Percentiles rank a stretch among this genome's conserved stretches.
Evolutionary conservation across 495 filamentous ascomycete genomes (phyloP).

Genomic region (Penicillium longicatenatum): DNA sequence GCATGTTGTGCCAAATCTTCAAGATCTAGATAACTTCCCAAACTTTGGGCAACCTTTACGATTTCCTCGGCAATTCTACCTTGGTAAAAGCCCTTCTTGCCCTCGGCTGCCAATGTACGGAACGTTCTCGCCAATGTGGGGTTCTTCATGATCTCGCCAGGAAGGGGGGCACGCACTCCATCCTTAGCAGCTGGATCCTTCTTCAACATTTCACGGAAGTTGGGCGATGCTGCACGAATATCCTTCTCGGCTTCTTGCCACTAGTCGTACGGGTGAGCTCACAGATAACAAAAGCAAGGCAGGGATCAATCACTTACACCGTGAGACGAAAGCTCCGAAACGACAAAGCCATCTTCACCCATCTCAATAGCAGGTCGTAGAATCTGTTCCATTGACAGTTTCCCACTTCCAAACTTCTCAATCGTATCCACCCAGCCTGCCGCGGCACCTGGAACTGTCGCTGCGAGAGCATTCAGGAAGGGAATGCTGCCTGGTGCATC

Average conservation of each 20-base stretch:
- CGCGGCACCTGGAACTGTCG: constrained; percentile 86
- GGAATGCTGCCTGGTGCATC: constrained; percentile 67
- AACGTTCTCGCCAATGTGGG: constrained; percentile 81
- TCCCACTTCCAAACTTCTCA: constrained; percentile 90
- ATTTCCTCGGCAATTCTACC: constrained; percentile 79
- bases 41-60: constrained; percentile 71
- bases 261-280: constrained; percentile 39
- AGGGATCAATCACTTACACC: constrained; percentile 56
- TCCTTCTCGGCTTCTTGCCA: constrained; percentile 63
- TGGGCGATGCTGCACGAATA: constrained; percentile 75
- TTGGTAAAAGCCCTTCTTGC: constrained; percentile 89
- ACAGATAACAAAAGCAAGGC: background rate
- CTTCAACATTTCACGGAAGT: constrained; percentile 83
- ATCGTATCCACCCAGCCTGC: constrained; percentile 94
- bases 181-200: constrained; percentile 62
- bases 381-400: constrained; percentile 74
- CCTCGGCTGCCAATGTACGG: constrained; percentile 72
- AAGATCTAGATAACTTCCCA: constrained; percentile 76
- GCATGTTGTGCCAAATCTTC: constrained; percentile 79
- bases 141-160: constrained; percentile 91
- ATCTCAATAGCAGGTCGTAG: constrained; percentile 82
- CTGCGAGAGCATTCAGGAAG: constrained; percentile 73
- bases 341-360: constrained; percentile 86
- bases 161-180: constrained; percentile 67
- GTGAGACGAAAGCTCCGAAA: constrained; percentile 73